These are phyloP conservation scores for Russula earlei DNA, from an alignment of 768 basidiomycete genomes.

Conservation along the genomic window DNA sequence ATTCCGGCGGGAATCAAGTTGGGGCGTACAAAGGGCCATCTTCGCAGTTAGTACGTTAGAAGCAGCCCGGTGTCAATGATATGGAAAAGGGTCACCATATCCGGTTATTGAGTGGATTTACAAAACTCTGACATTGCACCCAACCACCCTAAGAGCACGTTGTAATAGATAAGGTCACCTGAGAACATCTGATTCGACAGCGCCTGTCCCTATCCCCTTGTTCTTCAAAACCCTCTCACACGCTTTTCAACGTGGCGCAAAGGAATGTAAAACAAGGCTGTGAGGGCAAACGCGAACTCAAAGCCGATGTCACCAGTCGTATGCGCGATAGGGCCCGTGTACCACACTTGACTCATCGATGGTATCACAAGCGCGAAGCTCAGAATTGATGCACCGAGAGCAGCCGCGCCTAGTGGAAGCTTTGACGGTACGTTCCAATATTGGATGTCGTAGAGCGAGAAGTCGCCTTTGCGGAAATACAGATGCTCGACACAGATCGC, in stretches of 20 bases:
- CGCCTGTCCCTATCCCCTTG: no score
- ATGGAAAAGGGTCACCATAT: no score
- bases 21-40: no score
- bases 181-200: no score
- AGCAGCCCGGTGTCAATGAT: no score
- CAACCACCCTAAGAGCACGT: no score
- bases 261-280: conserved; percentile 42
- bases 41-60: no score
- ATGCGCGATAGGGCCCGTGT: conserved; percentile 55
- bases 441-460: conserved; percentile 38
- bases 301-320: conserved; percentile 66
- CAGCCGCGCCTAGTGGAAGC: conserved; percentile 58
- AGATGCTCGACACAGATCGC: conserved; percentile 61
- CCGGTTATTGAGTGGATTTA: no score
- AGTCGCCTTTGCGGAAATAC: conserved; percentile 46
- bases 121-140: no score
- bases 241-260: conserved; percentile 34
- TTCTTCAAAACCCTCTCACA: neutral
- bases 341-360: conserved; percentile 66
- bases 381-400: conserved; percentile 40
- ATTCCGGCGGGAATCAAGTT: no score
- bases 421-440: conserved; percentile 44
- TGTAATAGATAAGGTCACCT: no score
- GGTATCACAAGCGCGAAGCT: conserved; percentile 52
- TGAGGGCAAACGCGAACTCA: conserved; percentile 44